Base-by-base conservation (phyloP, 805 yeast species). In the Barnettozyma pratensis region DNA sequence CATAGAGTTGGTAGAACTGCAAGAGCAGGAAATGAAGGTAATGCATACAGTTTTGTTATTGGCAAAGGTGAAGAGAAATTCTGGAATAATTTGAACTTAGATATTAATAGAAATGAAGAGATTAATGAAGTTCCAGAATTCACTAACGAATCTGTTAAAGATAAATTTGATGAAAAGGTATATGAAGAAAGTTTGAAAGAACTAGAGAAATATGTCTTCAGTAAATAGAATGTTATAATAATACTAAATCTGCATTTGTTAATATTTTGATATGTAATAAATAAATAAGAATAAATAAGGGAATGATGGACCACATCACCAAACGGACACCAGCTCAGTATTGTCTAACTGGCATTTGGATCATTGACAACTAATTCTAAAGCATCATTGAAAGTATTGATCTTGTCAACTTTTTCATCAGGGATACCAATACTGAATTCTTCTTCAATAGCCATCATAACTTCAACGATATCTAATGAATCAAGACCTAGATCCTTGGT, bases 1-100 rank as follows among this genome's bases (percentile, higher is more conserved):
- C 99, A 94, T 67, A 78, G 99, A 60, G 89, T 90, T 37, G 99
- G 99, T 38, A 83, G 99, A 71, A 91, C 98, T 0, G 97, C 98
- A 2, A 81, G 99, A 69, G 99, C 99, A 3, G 83, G 85, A 45
- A 78, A 81, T 35, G 45, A 55, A 0, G 99, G 99, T 62, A 69
- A 71, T 36, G 96, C 96, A 0, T 77, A 82, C 62, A 85, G 81
- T 42, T 64, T 92, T 28, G 72, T 83, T n/a, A 73, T 81, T 50
- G 95, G 96, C 30, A 80, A 79, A 47, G 91, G 90, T 46, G 98
- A 94, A 58, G 73, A 71, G 44, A 81, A 75, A 55, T 75, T 66
- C 55, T 85, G 87, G 85, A 74, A 75, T 51, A 71, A 71, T 44
- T 74, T 66, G 47, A 75, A 76, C 36, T 67, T 68, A 41, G 81